Conservation (phyloP, 2,329 filamentous ascomycete genomes). For the Aciculosporium take region DNA sequence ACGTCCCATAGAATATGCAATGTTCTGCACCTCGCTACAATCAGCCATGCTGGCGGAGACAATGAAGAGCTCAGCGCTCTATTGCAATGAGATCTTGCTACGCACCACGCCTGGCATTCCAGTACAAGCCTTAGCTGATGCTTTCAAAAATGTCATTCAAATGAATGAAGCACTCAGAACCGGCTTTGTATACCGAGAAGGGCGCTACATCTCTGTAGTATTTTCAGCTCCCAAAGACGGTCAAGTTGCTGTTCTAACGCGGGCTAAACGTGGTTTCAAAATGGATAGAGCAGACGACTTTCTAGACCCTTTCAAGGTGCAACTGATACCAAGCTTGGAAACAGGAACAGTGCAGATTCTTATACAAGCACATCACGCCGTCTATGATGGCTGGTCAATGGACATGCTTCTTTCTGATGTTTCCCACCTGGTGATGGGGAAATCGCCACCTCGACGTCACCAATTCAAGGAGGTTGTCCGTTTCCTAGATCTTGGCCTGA, state of each 20-base stretch:
- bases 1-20: neutral
- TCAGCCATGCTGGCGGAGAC: slow-evolving; percentile 71
- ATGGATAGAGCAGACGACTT: slow-evolving; percentile 24
- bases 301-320: slow-evolving; percentile 47
- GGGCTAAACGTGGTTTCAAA: slow-evolving; percentile 24
- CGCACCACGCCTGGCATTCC: slow-evolving; percentile 29
- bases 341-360: slow-evolving; percentile 19
- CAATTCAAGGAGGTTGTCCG: slow-evolving; percentile 47
- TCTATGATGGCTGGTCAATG: slow-evolving; percentile 91
- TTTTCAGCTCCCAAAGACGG: slow-evolving; percentile 40
- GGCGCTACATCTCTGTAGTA: slow-evolving; percentile 31
- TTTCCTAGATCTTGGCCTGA: slow-evolving; percentile 25
- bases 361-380: slow-evolving; percentile 60
- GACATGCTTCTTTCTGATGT: slow-evolving; percentile 61
- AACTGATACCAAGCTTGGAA: slow-evolving; percentile 26
- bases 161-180: slow-evolving; percentile 57
- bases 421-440: slow-evolving; percentile 27
- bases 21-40: slow-evolving; percentile 60
- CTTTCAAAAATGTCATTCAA: slow-evolving; percentile 34
- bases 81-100: slow-evolving; percentile 67
- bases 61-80: slow-evolving; percentile 39
- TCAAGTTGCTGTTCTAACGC: slow-evolving; percentile 17
- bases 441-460: slow-evolving; percentile 25
- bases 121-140: slow-evolving; percentile 27
- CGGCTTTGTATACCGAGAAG: slow-evolving; percentile 48